A percentile compares a stretch with the other conserved stretches of the same genome.
Evolutionary conservation across 2,329 filamentous ascomycete genomes (phyloP).

Genomic region (Xylaria hypoxylon): DNA sequence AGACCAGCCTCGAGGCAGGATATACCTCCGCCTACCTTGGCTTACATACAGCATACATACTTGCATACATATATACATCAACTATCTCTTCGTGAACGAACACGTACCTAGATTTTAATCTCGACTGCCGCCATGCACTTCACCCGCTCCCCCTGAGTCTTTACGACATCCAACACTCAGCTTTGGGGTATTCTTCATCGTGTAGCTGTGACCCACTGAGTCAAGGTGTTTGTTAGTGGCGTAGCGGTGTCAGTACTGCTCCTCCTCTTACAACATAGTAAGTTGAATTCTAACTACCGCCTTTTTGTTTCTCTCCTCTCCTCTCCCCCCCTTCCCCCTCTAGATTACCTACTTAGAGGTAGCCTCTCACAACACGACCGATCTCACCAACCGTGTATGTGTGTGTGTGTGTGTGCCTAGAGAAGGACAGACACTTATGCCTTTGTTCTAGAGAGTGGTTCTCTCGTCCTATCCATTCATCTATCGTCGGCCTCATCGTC

Average conservation of each 20-base stretch:
- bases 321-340: background rate
- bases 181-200: background rate
- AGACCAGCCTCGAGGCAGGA: background rate
- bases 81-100: background rate
- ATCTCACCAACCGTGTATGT: background rate
- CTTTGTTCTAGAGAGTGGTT: background rate
- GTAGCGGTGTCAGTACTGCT: background rate
- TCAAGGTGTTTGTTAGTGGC: constrained; percentile 2
- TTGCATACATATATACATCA: background rate
- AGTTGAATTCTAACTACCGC: background rate
- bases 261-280: background rate
- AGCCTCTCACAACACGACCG: background rate
- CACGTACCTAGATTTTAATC: constrained; percentile 6
- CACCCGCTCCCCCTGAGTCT: background rate
- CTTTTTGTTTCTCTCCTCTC: background rate
- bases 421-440: too few species aligned
- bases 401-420: background rate
- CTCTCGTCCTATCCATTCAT: background rate
- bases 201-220: constrained; percentile 4
- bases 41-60: background rate
- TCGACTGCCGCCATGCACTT: constrained; percentile 10
- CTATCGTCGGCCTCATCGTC: constrained; percentile 1
- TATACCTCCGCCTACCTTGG: background rate
- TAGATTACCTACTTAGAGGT: background rate
- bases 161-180: background rate